Base-by-base conservation (phyloP, 1,139 yeast genomes). In the Yueomyces sp. region DNA sequence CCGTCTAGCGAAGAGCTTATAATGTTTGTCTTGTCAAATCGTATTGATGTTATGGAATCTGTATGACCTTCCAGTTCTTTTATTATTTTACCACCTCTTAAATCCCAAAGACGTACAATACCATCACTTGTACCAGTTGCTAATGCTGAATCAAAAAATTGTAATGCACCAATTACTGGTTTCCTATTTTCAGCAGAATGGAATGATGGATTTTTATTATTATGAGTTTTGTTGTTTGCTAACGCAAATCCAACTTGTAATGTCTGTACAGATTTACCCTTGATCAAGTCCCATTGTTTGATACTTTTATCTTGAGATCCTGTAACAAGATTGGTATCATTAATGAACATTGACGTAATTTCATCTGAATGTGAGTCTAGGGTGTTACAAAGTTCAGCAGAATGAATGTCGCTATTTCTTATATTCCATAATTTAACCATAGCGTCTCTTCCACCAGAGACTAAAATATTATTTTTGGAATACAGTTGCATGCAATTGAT, bases 301-400 rank as follows among this genome's bases (percentile, higher is more conserved):
- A 83, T 71, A 4, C 75, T 68, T 57, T 77, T 80, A 64, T 91
- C 98, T 95, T 97, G 91, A 4, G 93, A 76, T 0, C 96, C 98
- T 37, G 93, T 81, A 4, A 91, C 58, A 36, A 87, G 75, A 41
- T 67, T 63, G 39, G 72, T 71, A 47, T 84, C 87, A 37, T 69
- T 69, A 38, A 75, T 73, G 51, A 77, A 71, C 41, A 81, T 55
- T 0, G 83, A 80, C 0, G 83, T 76, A 38, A 81, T 68, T 49
- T 74, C 80, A 38, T 75, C 84, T 33, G 78, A 64, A 51, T 81
- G 89, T 1, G 81, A 73, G 40, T 73, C 79, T 51, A 78, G 73
- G 7, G 75, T 67, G 41, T 68, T 64, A 12, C 42, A 37, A 26
- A 37, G 39, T 9, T 46, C 42, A 4, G 39, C 40, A 5, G 52